These are phyloP conservation scores for Quercus engelmannii DNA, from an alignment of 306 rosid species.

Conservation along the genomic window DNA sequence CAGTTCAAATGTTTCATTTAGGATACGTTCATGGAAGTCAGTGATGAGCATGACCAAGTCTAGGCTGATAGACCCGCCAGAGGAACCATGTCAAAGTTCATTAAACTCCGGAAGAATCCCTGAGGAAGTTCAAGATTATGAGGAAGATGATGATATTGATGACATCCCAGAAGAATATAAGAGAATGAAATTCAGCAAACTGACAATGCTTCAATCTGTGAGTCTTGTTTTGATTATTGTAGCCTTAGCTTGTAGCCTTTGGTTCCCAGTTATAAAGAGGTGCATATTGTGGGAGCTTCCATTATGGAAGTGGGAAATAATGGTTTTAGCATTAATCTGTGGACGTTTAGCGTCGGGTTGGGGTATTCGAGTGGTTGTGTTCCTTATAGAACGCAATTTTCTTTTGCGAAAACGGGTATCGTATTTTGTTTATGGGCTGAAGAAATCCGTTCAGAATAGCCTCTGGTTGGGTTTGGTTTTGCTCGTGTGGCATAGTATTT, in stretches of 20 bases:
- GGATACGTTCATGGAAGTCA: constrained; percentile 23
- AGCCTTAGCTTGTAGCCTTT: constrained; percentile 31
- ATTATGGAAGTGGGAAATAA: constrained; percentile 45
- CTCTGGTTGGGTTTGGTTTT: constrained; percentile 38
- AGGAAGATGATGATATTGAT: constrained; percentile 13
- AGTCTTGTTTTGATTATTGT: constrained; percentile 28
- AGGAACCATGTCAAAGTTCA: constrained; percentile 17
- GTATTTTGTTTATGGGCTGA: constrained; percentile 39
- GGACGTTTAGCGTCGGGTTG: constrained; percentile 44
- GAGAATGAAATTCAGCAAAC: constrained; percentile 9
- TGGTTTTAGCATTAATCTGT: constrained; percentile 36
- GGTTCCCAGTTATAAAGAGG: constrained; percentile 28
- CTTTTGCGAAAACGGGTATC: constrained; percentile 34
- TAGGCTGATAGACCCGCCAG: constrained; percentile 29
- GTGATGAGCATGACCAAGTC: constrained; percentile 27
- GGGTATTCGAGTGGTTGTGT: constrained; percentile 33
- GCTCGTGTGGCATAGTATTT: constrained; percentile 34
- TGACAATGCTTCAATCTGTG: constrained; percentile 29
- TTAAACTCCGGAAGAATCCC: background rate
- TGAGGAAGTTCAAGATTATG: constrained; percentile 4
- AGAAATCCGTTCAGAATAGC: constrained; percentile 36
- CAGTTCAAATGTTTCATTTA: constrained; percentile 25
- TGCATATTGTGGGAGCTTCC: constrained; percentile 37
- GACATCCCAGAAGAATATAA: constrained; percentile 32
- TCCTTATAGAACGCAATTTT: constrained; percentile 31